Base-by-base conservation (phyloP, 768 basidiomycete genomes). In the Solioccasus polychromus region DNA sequence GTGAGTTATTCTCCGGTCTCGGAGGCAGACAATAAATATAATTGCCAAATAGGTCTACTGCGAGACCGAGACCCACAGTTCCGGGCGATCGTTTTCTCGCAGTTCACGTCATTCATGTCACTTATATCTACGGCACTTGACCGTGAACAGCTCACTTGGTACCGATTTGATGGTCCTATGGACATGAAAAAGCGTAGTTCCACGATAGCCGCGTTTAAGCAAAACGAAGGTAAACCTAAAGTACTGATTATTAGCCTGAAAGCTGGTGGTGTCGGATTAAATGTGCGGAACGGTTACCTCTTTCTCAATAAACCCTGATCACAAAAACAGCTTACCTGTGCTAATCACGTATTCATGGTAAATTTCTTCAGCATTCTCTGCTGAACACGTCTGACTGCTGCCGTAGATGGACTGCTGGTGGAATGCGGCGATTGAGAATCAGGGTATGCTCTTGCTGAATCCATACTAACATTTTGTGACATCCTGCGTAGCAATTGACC, bases 151-250 rank as follows among this genome's bases (percentile, higher is more conserved):
- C 73, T 90, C 50, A 69, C 79, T 34, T 83, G 80, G 57, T 83
- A 81, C 52, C 80, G 95, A 17, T 92, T 97, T 57, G 95, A 98
- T 61, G 95, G 95, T 2, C 81, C 89, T 0, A 92, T 97, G 89
- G 84, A 84, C 55, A 74, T 95, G 51, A 88, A 85, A 68, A 86
- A 85, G 61, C 78, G 91, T 44, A 80, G 77, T 30, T 76, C 76
- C 8, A 86, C 90, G 3, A 74, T 98, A 30, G 72, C 79, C 34
- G 83, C 82, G 50, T 97, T 97, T 72, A 87, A 82, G 55, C 68
- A 75, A 17, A 69, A 78, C 3, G 83, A 82, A 6, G 72, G 77
- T 45, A 82, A 77, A 52, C 85, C 91, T 1, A 87, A 91, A 62
- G 73, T 94, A 9, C 62, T 92, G 20, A 76, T 90, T 35, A 70